Evolutionary conservation across 208 protist genomes (phyloP).

Genomic region (Trypanosoma conorhini): DNA sequence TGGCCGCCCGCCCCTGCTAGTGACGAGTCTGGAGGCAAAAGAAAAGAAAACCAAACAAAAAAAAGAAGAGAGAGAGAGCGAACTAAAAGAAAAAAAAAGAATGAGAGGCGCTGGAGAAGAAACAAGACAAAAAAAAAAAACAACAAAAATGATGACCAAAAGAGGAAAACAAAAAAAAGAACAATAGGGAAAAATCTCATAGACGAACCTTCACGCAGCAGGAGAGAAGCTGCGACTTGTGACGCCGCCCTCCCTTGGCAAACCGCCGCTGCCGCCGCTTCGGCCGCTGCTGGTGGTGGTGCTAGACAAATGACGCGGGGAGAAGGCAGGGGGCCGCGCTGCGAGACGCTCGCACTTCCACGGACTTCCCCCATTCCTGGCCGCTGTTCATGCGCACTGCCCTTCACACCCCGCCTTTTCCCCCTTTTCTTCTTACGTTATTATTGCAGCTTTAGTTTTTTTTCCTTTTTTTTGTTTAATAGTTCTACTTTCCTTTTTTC

Average conservation of each 20-base stretch:
- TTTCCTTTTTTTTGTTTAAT: neutral
- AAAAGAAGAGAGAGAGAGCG: conserved; percentile 3
- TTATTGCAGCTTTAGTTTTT: neutral
- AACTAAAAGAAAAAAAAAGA: neutral
- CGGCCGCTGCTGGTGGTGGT: neutral
- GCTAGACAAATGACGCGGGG: neutral
- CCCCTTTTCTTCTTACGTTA: neutral
- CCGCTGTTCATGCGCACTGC: neutral
- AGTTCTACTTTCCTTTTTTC: neutral
- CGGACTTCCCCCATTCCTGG: neutral
- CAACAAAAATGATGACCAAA: neutral
- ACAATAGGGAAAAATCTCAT: neutral
- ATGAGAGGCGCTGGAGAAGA: neutral
- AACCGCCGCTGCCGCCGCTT: neutral
- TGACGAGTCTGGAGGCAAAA: neutral
- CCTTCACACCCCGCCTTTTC: neutral
- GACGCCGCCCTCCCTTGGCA: neutral
- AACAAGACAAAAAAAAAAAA: neutral
- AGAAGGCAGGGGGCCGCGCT: neutral
- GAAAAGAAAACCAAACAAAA: neutral
- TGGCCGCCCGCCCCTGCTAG: conserved; percentile 3
- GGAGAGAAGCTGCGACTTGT: neutral
- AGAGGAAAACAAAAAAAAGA: conserved; percentile 3
- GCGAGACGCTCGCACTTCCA: neutral
- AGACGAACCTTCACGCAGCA: neutral